These are phyloP conservation scores for Pisolithus microcarpus DNA, from an alignment of 768 basidiomycete genomes.

Conservation along the genomic window DNA sequence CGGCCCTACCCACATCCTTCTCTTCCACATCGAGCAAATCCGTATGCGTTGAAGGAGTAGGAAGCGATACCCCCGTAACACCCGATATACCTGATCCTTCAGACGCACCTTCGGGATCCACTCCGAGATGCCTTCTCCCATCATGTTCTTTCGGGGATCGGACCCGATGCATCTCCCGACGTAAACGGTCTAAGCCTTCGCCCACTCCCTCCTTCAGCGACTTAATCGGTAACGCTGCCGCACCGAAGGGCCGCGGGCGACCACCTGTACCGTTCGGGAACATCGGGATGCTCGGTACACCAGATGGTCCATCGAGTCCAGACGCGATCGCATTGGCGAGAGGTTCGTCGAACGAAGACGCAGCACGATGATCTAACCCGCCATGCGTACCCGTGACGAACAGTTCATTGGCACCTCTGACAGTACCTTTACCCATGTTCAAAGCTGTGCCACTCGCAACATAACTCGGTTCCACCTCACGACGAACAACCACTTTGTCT, in stretches of 20 bases:
- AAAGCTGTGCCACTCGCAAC: constrained; percentile 29
- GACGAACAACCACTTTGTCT: constrained; percentile 60
- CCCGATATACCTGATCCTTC: constrained; percentile 18
- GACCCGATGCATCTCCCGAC: constrained; percentile 48
- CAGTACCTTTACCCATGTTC: neutral
- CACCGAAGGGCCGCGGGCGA: constrained; percentile 29
- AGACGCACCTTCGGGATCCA: constrained; percentile 19
- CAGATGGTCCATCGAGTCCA: constrained; percentile 43
- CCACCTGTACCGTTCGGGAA: constrained; percentile 61
- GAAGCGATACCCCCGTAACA: constrained; percentile 28
- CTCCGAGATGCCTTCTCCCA: constrained; percentile 1
- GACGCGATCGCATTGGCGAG: constrained; percentile 66
- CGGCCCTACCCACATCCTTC: neutral
- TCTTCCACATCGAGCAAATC: constrained; percentile 9
- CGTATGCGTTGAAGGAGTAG: constrained; percentile 35
- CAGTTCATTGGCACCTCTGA: neutral
- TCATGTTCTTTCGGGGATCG: constrained; percentile 36
- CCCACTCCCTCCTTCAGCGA: constrained; percentile 51
- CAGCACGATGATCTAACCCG: constrained; percentile 30
- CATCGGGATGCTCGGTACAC: constrained; percentile 58
- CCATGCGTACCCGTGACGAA: constrained; percentile 29
- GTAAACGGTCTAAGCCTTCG: constrained; percentile 53
- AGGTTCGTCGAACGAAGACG: constrained; percentile 62
- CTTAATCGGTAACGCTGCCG: constrained; percentile 51
- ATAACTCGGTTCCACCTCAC: constrained; percentile 61